Conservation (phyloP, 768 basidiomycete genomes). For the Amanita fuliginea region DNA sequence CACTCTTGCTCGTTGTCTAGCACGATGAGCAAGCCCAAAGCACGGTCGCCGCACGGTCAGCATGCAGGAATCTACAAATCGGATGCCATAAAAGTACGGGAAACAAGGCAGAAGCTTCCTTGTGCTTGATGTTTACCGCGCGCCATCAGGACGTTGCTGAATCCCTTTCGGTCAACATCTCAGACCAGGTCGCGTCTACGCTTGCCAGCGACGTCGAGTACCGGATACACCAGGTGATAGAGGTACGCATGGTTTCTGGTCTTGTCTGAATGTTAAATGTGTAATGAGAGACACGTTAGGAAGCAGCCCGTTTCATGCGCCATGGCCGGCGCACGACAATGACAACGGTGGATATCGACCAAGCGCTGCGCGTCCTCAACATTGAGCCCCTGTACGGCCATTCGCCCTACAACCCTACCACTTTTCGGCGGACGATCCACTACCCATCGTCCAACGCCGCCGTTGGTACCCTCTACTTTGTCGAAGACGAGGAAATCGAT, state of each 20-base stretch:
- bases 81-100: constrained; percentile 48
- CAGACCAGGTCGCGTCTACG: constrained; percentile 70
- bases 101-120: neutral
- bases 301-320: constrained; percentile 95
- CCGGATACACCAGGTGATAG: constrained; percentile 87
- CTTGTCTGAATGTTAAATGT: constrained; percentile 8
- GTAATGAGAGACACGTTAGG: constrained; percentile 35
- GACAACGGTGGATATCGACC: constrained; percentile 84
- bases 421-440: constrained; percentile 50
- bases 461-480: constrained; percentile 76
- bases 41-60: constrained; percentile 31
- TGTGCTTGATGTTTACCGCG: constrained; percentile 3
- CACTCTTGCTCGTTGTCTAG: neutral
- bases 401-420: constrained; percentile 49
- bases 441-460: constrained; percentile 32
- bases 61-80: constrained; percentile 55
- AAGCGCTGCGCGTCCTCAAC: constrained; percentile 87
- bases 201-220: constrained; percentile 97
- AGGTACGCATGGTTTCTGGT: constrained; percentile 34
- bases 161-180: constrained; percentile 67
- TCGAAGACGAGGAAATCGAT: constrained; percentile 97
- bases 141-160: constrained; percentile 78
- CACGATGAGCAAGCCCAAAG: constrained; percentile 35
- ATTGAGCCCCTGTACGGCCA: constrained; percentile 94
- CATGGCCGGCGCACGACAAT: constrained; percentile 87